Evolutionary conservation across 129 eudicot genomes (phyloP).

Genomic region (Flaveria bidentis): DNA sequence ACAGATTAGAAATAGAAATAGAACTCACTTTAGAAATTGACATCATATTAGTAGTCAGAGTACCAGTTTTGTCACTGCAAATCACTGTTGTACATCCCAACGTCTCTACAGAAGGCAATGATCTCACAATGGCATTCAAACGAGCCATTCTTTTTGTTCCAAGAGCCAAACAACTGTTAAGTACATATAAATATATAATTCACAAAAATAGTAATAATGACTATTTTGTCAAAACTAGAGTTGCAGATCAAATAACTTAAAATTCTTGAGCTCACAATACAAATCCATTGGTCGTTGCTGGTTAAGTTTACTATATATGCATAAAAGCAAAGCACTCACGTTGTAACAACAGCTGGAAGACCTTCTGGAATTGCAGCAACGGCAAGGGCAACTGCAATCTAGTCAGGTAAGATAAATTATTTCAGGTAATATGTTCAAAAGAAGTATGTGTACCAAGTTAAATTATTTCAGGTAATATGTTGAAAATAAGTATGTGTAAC

Average conservation of each 20-base stretch:
- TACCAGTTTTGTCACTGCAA: conserved; percentile 99
- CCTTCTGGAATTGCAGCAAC: conserved; percentile 99
- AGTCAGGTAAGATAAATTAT: conserved; percentile 27
- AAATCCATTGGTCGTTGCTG: background rate
- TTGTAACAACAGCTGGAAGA: conserved; percentile 99
- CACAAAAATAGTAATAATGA: background rate
- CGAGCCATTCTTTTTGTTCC: conserved; percentile 99
- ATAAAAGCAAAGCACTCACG: conserved; percentile 54
- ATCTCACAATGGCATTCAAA: conserved; percentile 94
- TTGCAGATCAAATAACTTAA: conserved; percentile 8
- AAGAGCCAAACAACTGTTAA: conserved; percentile 90
- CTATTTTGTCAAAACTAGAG: conserved; percentile 7
- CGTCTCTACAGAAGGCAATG: conserved; percentile 98
- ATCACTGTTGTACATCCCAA: conserved; percentile 98
- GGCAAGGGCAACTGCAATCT: conserved; percentile 99
- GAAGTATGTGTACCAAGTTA: background rate
- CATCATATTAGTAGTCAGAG: conserved; percentile 99
- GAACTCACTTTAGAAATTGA: conserved; percentile 81
- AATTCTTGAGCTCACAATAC: conserved; percentile 21
- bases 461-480: conserved; percentile 3
- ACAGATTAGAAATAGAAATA: conserved; percentile 8
- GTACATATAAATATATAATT: background rate
- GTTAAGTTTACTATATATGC: background rate
- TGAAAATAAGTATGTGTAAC: background rate
- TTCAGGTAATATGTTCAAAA: background rate